These are phyloP conservation scores for Arabidopsis hybrid DNA, from an alignment of 441 rosid species.

Conservation along the genomic window DNA sequence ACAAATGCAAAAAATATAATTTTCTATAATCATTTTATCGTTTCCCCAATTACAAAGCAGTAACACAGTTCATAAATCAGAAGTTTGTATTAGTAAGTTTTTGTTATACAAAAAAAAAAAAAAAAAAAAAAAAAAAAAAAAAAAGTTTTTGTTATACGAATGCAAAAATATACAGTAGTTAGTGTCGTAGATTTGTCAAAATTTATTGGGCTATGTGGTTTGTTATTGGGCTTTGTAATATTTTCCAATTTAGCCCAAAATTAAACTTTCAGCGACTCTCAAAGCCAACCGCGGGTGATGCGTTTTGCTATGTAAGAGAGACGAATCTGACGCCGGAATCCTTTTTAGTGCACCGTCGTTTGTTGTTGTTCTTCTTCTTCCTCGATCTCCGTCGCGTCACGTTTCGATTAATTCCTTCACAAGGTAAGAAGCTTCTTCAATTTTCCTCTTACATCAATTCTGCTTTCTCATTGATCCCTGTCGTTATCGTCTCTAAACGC, in stretches of 20 bases:
- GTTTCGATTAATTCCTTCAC: slow-evolving; percentile 4
- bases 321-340: slow-evolving; percentile 33
- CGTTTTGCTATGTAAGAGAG: slow-evolving; percentile 17
- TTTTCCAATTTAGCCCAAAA: slow-evolving; percentile 16
- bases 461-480: not conserved
- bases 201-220: not conserved
- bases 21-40: too few species aligned
- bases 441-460: not conserved
- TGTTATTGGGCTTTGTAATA: slow-evolving; percentile 30
- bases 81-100: too few species aligned
- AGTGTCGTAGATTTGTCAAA: too few species aligned
- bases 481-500: slow-evolving; percentile 13
- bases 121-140: too few species aligned
- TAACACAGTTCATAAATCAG: too few species aligned
- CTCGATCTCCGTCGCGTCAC: slow-evolving; percentile 1
- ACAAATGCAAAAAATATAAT: too few species aligned
- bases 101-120: too few species aligned
- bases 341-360: slow-evolving; percentile 34
- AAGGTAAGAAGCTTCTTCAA: slow-evolving; percentile 2
- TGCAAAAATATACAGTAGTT: too few species aligned
- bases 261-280: not conserved
- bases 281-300: slow-evolving; percentile 30
- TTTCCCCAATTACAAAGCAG: too few species aligned
- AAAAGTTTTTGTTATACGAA: too few species aligned
- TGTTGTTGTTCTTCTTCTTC: slow-evolving; percentile 23